Conservation (phyloP, 2,329 filamentous ascomycete species). For the Xylariaceae sp. region DNA sequence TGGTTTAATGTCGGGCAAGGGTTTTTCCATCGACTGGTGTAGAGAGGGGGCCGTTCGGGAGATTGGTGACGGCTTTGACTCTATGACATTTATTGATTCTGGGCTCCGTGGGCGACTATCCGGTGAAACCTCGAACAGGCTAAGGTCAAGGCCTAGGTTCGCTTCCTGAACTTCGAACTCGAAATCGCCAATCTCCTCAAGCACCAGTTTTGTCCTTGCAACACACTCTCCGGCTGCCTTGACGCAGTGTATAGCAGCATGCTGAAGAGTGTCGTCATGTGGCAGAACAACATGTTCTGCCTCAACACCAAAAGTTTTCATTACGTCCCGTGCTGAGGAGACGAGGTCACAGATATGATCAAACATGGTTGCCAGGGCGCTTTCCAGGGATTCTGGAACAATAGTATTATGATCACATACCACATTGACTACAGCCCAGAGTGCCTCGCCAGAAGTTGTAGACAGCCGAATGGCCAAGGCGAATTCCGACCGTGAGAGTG, state of each 20-base stretch:
- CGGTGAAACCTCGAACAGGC: slow-evolving; percentile 42
- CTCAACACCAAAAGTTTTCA: slow-evolving; percentile 61
- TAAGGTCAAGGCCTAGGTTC: slow-evolving; percentile 51
- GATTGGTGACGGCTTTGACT: slow-evolving; percentile 33
- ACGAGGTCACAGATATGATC: slow-evolving; percentile 75
- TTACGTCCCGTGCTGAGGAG: slow-evolving; percentile 71
- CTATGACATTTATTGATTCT: slow-evolving; percentile 36
- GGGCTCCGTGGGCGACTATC: slow-evolving; percentile 30
- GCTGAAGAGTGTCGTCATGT: slow-evolving; percentile 70
- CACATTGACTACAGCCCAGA: slow-evolving; percentile 74
- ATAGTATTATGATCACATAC: slow-evolving; percentile 72
- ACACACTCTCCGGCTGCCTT: slow-evolving; percentile 88
- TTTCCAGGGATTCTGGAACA: slow-evolving; percentile 59
- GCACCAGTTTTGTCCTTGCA: slow-evolving; percentile 74
- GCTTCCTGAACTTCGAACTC: slow-evolving; percentile 68
- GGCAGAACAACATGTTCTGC: slow-evolving; percentile 76
- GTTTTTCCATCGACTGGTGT: slow-evolving; percentile 54
- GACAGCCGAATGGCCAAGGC: slow-evolving; percentile 77
- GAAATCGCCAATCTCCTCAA: slow-evolving; percentile 87
- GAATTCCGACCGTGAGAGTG: slow-evolving; percentile 81
- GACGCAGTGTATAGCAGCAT: slow-evolving; percentile 80
- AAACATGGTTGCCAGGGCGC: slow-evolving; percentile 71
- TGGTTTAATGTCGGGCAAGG: slow-evolving; percentile 47
- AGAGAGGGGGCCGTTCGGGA: slow-evolving; percentile 27
- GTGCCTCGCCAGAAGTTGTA: slow-evolving; percentile 70